These are phyloP conservation scores for Malania oleifera DNA, from an alignment of 164 flowering plant species.

Conservation along the genomic window DNA sequence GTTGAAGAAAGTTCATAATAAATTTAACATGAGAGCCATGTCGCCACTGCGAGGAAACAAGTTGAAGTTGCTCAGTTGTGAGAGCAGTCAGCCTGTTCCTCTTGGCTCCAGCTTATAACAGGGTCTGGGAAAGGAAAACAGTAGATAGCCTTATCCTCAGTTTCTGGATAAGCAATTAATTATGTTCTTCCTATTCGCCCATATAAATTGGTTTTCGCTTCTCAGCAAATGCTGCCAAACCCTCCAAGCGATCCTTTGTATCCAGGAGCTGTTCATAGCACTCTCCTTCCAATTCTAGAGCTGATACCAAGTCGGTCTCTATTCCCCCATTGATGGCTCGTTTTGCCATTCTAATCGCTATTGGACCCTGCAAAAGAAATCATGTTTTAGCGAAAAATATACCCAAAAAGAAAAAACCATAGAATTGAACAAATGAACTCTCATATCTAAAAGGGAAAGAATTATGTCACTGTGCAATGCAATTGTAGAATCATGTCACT, in stretches of 20 bases:
- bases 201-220: slow-evolving; percentile 71
- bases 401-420: background rate
- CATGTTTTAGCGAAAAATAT: background rate
- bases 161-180: background rate
- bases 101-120: no score
- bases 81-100: no score
- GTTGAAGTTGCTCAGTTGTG: no score
- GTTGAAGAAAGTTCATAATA: no score
- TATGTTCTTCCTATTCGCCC: slow-evolving; percentile 37
- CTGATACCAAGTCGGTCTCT: slow-evolving; percentile 49
- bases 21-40: no score
- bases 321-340: slow-evolving; percentile 68
- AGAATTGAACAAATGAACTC: background rate
- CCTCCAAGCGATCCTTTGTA: slow-evolving; percentile 89
- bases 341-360: slow-evolving; percentile 85
- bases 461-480: no score
- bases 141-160: no score
- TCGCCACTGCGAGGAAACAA: no score
- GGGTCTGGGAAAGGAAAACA: no score
- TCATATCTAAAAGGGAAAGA: no score
- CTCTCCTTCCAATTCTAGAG: slow-evolving; percentile 64
- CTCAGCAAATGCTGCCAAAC: slow-evolving; percentile 94
- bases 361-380: slow-evolving; percentile 59
- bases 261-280: slow-evolving; percentile 58
- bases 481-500: no score